phyloP scores from a whole-genome alignment of 2,329 filamentous ascomycete species.

The Didymellaceae sp. region DNA sequence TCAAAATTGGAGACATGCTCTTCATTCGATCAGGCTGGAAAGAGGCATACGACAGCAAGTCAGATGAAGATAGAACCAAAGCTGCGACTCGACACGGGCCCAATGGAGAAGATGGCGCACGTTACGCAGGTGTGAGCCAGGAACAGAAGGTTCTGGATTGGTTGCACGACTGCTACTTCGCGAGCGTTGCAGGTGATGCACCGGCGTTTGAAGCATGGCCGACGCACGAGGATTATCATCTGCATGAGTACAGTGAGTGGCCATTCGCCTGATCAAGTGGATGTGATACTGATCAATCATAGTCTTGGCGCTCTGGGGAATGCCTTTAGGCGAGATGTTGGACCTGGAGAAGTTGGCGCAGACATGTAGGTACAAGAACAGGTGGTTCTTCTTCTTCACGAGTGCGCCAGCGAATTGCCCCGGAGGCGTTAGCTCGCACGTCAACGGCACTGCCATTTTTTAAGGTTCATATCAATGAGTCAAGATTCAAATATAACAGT shows the following conservation, averaged over 20 bases:
- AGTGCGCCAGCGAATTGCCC: constrained; percentile 66
- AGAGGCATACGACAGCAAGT: constrained; percentile 60
- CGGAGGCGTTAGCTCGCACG: constrained; percentile 55
- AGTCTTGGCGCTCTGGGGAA: constrained; percentile 49
- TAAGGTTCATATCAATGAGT: constrained; percentile 16
- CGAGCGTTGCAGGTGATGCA: constrained; percentile 68
- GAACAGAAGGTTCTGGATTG: constrained; percentile 66
- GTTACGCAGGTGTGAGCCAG: constrained; percentile 60
- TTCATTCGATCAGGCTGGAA: constrained; percentile 70
- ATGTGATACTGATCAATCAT: constrained; percentile 10
- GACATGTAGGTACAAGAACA: constrained; percentile 61
- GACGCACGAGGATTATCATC: constrained; percentile 50
- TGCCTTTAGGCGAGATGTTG: constrained; percentile 51
- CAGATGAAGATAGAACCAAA: constrained; percentile 40
- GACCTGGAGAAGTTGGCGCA: constrained; percentile 60
- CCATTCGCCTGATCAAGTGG: no score
- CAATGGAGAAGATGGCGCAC: constrained; percentile 47
- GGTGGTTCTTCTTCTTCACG: constrained; percentile 68
- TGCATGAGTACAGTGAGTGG: constrained; percentile 18
- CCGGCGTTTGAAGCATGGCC: constrained; percentile 70
- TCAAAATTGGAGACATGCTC: constrained; percentile 69
- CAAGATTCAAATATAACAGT: no score
- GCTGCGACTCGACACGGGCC: constrained; percentile 54
- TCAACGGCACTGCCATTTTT: constrained; percentile 52
- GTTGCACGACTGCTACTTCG: constrained; percentile 73